These are phyloP conservation scores for Salix udensis DNA, from an alignment of 345 rosid genomes.

Conservation along the genomic window DNA sequence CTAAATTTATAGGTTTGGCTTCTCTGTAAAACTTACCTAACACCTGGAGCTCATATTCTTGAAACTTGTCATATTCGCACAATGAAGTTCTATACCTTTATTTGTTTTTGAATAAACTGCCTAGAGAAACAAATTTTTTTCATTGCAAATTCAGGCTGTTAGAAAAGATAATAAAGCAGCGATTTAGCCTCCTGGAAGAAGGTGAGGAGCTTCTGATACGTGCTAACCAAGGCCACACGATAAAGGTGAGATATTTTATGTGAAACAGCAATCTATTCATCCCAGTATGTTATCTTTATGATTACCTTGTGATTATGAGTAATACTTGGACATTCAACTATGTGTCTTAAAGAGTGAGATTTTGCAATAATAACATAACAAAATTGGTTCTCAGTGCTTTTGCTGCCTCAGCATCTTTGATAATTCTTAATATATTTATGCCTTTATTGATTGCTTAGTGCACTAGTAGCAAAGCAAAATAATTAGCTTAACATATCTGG, in stretches of 20 bases:
- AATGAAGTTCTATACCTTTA: background rate
- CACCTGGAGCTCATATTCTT: background rate
- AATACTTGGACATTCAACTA: background rate
- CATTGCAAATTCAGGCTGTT: constrained; percentile 52
- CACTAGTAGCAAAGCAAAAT: background rate
- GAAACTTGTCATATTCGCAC: too few relatives aligned
- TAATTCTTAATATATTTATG: background rate
- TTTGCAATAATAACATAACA: background rate
- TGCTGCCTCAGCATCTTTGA: background rate
- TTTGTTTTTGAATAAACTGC: background rate
- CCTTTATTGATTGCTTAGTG: background rate
- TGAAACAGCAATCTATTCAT: background rate
- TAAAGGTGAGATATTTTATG: constrained; percentile 36
- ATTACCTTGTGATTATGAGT: background rate
- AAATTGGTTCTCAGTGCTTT: background rate
- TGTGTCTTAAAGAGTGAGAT: background rate
- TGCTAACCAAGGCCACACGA: constrained; percentile 93
- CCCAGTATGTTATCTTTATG: background rate
- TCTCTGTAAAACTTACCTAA: background rate
- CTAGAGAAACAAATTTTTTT: background rate
- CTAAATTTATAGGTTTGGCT: background rate
- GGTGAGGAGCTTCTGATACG: constrained; percentile 72
- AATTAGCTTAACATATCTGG: background rate
- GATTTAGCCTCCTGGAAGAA: constrained; percentile 74
- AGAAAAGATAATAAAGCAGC: constrained; percentile 82